These are phyloP conservation scores for Piper longum DNA, from an alignment of 164 flowering plant genomes.

Conservation along the genomic window DNA sequence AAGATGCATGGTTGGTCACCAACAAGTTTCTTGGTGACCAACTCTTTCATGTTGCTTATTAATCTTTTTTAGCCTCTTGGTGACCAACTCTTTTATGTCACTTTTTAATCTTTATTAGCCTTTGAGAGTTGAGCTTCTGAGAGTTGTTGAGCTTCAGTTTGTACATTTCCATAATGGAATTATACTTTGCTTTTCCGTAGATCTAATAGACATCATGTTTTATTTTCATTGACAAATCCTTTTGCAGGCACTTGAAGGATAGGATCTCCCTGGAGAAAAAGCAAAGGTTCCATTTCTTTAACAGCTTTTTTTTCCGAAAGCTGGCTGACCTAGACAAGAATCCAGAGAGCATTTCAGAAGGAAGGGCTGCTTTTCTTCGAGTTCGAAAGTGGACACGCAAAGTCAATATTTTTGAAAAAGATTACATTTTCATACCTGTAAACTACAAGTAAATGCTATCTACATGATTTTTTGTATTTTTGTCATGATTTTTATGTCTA, in stretches of 20 bases:
- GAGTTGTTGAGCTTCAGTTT: too few relatives aligned
- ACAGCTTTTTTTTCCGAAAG: conserved; percentile 92
- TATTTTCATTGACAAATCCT: background rate
- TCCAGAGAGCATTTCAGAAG: conserved; percentile 62
- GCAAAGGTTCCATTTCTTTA: conserved; percentile 67
- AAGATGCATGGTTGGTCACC: too few relatives aligned
- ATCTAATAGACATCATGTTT: background rate
- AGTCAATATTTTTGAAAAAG: conserved; percentile 79
- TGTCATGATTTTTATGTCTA: too few relatives aligned
- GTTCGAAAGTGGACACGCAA: conserved; percentile 97
- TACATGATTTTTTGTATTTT: background rate
- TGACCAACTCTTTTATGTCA: too few relatives aligned
- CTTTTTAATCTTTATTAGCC: too few relatives aligned
- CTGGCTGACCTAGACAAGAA: conserved; percentile 81
- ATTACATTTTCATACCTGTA: conserved; percentile 81
- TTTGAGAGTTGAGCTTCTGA: too few relatives aligned
- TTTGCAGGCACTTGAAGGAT: conserved; percentile 67
- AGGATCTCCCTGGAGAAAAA: conserved; percentile 36
- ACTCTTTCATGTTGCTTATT: too few relatives aligned
- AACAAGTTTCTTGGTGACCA: too few relatives aligned
- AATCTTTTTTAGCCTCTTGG: too few relatives aligned
- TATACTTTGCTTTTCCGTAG: too few relatives aligned
- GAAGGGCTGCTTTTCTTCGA: conserved; percentile 82
- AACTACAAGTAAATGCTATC: conserved; percentile 64
- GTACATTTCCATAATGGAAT: too few relatives aligned